These are phyloP conservation scores for Moelleriella libera DNA, from an alignment of 2,329 filamentous ascomycete species.

Conservation along the genomic window DNA sequence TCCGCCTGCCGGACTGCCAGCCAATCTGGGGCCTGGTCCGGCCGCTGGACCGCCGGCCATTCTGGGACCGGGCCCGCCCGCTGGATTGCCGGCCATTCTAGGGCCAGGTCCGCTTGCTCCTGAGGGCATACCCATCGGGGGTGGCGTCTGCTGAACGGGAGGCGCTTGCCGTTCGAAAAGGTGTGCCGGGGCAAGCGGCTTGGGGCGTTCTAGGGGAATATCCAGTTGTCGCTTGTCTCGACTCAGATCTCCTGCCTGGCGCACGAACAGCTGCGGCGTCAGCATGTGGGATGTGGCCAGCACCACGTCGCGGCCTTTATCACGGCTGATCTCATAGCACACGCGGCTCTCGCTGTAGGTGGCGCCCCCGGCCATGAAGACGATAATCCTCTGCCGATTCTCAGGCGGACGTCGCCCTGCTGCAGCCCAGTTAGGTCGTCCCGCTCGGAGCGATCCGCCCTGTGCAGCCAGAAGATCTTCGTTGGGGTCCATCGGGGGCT, in stretches of 20 bases:
- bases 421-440: conserved; percentile 91
- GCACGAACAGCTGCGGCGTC: conserved; percentile 67
- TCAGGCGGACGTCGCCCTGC: conserved; percentile 59
- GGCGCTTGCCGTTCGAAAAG: conserved; percentile 62
- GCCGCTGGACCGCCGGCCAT: not conserved
- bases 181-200: conserved; percentile 71
- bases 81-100: conserved; percentile 1
- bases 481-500: conserved; percentile 50
- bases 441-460: conserved; percentile 70
- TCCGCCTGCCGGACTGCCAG: not conserved
- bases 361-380: conserved; percentile 91
- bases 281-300: conserved; percentile 88
- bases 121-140: conserved; percentile 3
- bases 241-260: conserved; percentile 69
- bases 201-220: conserved; percentile 67
- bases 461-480: conserved; percentile 41
- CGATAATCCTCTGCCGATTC: conserved; percentile 77
- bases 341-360: conserved; percentile 81
- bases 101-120: not conserved
- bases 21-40: conserved; percentile 1
- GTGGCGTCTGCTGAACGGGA: conserved; percentile 3
- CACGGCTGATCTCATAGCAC: conserved; percentile 74
- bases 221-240: conserved; percentile 62
- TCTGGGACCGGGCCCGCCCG: not conserved
- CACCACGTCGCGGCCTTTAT: conserved; percentile 68